A percentile compares a stretch with the other conserved stretches of the same genome.
Conservation (phyloP, 2,329 filamentous ascomycete genomes). For the Xylaria sp. region DNA sequence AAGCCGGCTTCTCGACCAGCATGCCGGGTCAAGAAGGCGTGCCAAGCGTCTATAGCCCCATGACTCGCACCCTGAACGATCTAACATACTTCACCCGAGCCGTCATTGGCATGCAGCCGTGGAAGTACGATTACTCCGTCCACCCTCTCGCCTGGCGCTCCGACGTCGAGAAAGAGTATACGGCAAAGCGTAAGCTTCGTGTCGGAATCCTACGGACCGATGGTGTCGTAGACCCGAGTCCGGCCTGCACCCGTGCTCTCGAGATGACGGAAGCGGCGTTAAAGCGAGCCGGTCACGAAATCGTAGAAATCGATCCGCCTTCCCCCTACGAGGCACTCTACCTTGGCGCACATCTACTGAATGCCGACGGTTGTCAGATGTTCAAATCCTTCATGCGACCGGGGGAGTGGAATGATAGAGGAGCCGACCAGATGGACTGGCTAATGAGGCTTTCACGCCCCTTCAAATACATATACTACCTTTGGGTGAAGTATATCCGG, state of each 20-base stretch:
- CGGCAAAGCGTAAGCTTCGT: slow-evolving; percentile 70
- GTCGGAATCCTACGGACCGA: slow-evolving; percentile 84
- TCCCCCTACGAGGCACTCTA: slow-evolving; percentile 78
- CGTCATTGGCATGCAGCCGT: slow-evolving; percentile 83
- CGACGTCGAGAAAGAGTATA: slow-evolving; percentile 67
- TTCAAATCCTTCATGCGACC: slow-evolving; percentile 80
- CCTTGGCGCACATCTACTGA: slow-evolving; percentile 82
- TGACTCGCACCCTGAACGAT: slow-evolving; percentile 87
- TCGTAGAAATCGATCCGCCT: slow-evolving; percentile 72
- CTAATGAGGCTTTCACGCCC: slow-evolving; percentile 78
- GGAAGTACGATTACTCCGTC: slow-evolving; percentile 87
- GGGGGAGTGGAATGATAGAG: slow-evolving; percentile 82
- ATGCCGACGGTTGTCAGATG: slow-evolving; percentile 83
- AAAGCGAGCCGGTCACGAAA: slow-evolving; percentile 76
- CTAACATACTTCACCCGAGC: slow-evolving; percentile 84
- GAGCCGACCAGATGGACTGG: slow-evolving; percentile 77
- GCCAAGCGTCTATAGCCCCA: slow-evolving; percentile 88
- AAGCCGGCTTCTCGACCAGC: slow-evolving; percentile 82
- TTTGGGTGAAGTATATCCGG: slow-evolving; percentile 87
- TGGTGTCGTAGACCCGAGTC: slow-evolving; percentile 84
- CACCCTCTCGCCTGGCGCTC: slow-evolving; percentile 85
- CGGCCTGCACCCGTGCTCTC: slow-evolving; percentile 82
- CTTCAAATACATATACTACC: slow-evolving; percentile 85
- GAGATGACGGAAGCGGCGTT: slow-evolving; percentile 76
- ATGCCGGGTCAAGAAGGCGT: slow-evolving; percentile 95